These are phyloP conservation scores for Basipetospora sp. DNA, from an alignment of 2,329 filamentous ascomycete species.

Conservation along the genomic window DNA sequence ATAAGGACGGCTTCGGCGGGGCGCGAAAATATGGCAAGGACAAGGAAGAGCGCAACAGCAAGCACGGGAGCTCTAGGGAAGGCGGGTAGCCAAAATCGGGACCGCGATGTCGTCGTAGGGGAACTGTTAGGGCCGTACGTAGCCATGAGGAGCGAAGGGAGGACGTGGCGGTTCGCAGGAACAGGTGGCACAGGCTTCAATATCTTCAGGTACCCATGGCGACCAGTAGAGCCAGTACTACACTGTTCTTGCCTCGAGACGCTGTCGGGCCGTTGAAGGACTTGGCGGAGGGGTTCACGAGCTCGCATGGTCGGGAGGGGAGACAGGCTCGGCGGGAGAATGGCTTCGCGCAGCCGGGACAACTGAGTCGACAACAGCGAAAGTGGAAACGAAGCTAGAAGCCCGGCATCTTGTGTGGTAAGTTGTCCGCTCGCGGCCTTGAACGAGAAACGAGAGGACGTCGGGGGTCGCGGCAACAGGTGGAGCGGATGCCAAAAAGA, in stretches of 20 bases:
- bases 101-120: too few relatives aligned
- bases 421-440: too few relatives aligned
- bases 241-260: background rate
- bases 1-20: slow-evolving; percentile 49
- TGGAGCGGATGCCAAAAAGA: too few relatives aligned
- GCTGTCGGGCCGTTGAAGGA: background rate
- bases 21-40: slow-evolving; percentile 20
- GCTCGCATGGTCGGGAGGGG: slow-evolving; percentile 3
- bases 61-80: slow-evolving; percentile 1
- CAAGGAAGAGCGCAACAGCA: slow-evolving; percentile 19
- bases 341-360: too few relatives aligned
- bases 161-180: too few relatives aligned
- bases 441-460: too few relatives aligned
- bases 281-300: background rate
- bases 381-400: background rate
- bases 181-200: background rate
- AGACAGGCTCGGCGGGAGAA: too few relatives aligned
- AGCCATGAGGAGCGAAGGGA: too few relatives aligned
- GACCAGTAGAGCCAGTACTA: background rate
- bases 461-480: too few relatives aligned
- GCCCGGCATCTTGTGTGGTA: background rate
- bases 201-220: background rate
- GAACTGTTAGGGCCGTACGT: too few relatives aligned
- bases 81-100: background rate
- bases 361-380: too few relatives aligned